These are phyloP conservation scores for Gnaphalium uliginosum DNA, from an alignment of 129 eudicot species.

Conservation along the genomic window DNA sequence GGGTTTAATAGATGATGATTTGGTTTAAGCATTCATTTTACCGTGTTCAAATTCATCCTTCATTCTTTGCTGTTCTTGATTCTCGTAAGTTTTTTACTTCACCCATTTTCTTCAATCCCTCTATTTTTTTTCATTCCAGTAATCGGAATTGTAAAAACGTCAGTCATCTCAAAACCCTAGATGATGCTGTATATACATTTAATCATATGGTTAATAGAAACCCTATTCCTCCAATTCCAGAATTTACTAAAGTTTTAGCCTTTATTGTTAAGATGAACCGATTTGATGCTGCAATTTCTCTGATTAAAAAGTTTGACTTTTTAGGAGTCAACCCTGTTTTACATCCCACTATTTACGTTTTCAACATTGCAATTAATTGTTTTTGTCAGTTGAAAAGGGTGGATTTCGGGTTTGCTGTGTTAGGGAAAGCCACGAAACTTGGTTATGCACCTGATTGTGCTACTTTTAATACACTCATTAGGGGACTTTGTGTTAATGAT, in stretches of 20 bases:
- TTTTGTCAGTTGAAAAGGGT: slow-evolving; percentile 30
- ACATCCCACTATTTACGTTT: slow-evolving; percentile 27
- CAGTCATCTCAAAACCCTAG: slow-evolving; percentile 15
- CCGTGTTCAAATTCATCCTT: slow-evolving; percentile 3
- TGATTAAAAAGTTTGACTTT: slow-evolving; percentile 32
- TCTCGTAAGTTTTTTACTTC: slow-evolving; percentile 28
- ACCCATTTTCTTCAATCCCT: slow-evolving; percentile 27
- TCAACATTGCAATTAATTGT: slow-evolving; percentile 29
- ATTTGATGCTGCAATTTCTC: slow-evolving; percentile 27
- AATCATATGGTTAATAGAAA: slow-evolving; percentile 20
- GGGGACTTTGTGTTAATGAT: slow-evolving; percentile 35
- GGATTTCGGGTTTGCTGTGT: slow-evolving; percentile 26
- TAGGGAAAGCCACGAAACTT: slow-evolving; percentile 35
- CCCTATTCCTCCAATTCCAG: slow-evolving; percentile 33
- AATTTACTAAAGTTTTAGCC: slow-evolving; percentile 29
- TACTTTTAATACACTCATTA: slow-evolving; percentile 32
- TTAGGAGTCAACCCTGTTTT: slow-evolving; percentile 26
- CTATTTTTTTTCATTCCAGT: slow-evolving; percentile 28
- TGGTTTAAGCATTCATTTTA: slow-evolving; percentile 17
- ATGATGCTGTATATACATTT: slow-evolving; percentile 29
- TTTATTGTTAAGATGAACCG: slow-evolving; percentile 26
- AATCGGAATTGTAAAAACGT: slow-evolving; percentile 9
- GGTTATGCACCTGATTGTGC: slow-evolving; percentile 34
- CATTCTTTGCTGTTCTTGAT: slow-evolving; percentile 12
- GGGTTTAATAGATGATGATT: slow-evolving; percentile 22